These are phyloP conservation scores for Capronia americana DNA, from an alignment of 2,329 filamentous ascomycete species.

Conservation along the genomic window DNA sequence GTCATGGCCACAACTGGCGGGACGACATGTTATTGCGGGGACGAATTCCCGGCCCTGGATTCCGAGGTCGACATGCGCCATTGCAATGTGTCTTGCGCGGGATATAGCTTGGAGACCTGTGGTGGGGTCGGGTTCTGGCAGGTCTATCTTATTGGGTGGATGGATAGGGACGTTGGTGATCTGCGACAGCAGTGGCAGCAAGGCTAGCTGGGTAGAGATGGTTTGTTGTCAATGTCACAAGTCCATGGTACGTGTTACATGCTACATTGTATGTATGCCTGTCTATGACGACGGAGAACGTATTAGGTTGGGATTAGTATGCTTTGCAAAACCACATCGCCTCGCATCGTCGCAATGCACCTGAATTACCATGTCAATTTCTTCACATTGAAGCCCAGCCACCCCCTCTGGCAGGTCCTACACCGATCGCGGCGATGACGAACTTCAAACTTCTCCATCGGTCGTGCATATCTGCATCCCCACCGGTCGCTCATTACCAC, in stretches of 20 bases:
- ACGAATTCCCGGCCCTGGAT: constrained; percentile 67
- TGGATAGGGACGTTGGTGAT: constrained; percentile 32
- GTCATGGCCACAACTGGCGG: constrained; percentile 70
- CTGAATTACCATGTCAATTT: background rate
- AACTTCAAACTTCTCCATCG: background rate
- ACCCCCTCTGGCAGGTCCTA: background rate
- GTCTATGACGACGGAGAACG: background rate
- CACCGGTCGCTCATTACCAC: background rate
- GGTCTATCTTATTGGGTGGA: constrained; percentile 60
- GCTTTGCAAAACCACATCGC: background rate
- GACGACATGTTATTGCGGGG: constrained; percentile 75
- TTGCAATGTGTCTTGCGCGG: constrained; percentile 72
- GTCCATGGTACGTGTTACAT: background rate
- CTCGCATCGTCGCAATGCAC: background rate
- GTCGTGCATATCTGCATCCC: background rate
- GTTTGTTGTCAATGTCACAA: background rate
- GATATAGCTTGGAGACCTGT: constrained; percentile 70
- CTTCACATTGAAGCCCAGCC: background rate
- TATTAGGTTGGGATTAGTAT: background rate
- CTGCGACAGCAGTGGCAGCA: background rate
- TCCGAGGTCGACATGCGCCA: constrained; percentile 62
- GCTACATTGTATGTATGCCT: background rate
- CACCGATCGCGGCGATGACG: background rate
- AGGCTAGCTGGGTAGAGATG: background rate
- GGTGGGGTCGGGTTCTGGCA: constrained; percentile 62